Percentiles rank a stretch among this genome's conserved stretches.
These are phyloP conservation scores for Globisporangium middletonii DNA, from an alignment of 352 stramenopile species.

Conservation along the genomic window DNA sequence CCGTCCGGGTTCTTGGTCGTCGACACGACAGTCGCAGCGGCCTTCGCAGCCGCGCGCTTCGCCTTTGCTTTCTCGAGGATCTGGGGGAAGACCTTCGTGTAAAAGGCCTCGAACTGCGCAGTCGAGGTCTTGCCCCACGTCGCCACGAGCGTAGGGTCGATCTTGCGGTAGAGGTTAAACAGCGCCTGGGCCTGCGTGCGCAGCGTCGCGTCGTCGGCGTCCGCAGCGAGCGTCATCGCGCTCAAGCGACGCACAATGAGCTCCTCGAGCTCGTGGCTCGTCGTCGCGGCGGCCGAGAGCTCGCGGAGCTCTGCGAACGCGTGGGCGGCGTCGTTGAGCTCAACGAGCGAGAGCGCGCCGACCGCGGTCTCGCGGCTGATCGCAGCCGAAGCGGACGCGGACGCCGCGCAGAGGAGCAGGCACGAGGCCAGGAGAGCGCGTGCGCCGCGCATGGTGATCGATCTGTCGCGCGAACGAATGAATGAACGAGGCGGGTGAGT, in stretches of 20 bases:
- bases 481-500: not conserved
- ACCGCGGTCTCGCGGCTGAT: not conserved
- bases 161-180: constrained; percentile 63
- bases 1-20: constrained; percentile 15
- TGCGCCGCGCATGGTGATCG: constrained; percentile 9
- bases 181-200: constrained; percentile 37
- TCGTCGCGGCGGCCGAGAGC: constrained; percentile 10
- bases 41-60: constrained; percentile 9
- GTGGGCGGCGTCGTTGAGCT: constrained; percentile 6
- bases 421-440: constrained; percentile 10
- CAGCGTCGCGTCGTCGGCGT: constrained; percentile 20
- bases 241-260: constrained; percentile 39
- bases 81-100: constrained; percentile 52
- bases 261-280: constrained; percentile 32
- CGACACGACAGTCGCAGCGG: constrained; percentile 9
- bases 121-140: constrained; percentile 35
- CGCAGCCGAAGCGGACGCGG: not conserved
- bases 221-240: constrained; percentile 15
- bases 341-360: not conserved
- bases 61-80: constrained; percentile 33
- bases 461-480: not conserved
- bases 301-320: constrained; percentile 13
- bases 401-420: constrained; percentile 10
- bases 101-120: constrained; percentile 53
- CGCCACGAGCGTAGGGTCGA: constrained; percentile 33